phyloP scores from a whole-genome alignment of 2,329 filamentous ascomycete genomes.

The Coleophoma crateriformis region DNA sequence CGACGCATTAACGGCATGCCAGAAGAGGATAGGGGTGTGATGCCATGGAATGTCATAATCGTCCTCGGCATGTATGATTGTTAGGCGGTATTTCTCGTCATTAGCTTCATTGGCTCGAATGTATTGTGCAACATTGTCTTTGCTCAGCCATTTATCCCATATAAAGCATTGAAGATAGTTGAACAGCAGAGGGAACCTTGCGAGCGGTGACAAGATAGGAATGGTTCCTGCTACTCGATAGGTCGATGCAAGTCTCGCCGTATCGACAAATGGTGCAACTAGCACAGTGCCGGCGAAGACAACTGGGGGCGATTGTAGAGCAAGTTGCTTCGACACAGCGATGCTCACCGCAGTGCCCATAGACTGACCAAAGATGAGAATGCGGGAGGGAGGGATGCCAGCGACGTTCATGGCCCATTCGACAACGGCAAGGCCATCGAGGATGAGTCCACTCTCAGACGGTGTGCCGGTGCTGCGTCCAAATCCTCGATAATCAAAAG shows the following conservation, averaged over 20 bases:
- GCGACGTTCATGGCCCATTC: conserved; percentile 49
- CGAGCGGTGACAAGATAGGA: conserved; percentile 47
- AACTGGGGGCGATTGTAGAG: conserved; percentile 26
- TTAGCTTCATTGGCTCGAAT: conserved; percentile 31
- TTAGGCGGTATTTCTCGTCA: conserved; percentile 34
- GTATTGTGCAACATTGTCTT: conserved; percentile 40
- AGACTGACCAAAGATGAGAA: conserved; percentile 54
- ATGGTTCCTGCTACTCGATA: conserved; percentile 51
- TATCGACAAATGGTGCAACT: conserved; percentile 51
- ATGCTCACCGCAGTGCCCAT: conserved; percentile 29
- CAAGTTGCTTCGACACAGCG: conserved; percentile 26
- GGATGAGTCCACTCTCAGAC: conserved; percentile 47
- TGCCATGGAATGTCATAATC: conserved; percentile 44
- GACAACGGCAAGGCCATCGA: conserved; percentile 45
- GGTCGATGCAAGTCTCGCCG: conserved; percentile 45
- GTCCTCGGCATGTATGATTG: conserved; percentile 45
- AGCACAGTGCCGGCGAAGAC: conserved; percentile 50
- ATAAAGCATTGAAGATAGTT: conserved; percentile 41
- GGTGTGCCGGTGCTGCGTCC: conserved; percentile 47
- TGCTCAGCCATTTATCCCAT: conserved; percentile 43
- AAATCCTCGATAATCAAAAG: conserved; percentile 59
- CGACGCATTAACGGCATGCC: conserved; percentile 49
- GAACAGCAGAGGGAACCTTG: conserved; percentile 39
- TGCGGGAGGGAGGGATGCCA: conserved; percentile 45
- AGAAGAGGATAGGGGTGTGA: conserved; percentile 45